Evolutionary conservation across 805 yeast genomes (phyloP).

Genomic region (Blastobotrys americana): DNA sequence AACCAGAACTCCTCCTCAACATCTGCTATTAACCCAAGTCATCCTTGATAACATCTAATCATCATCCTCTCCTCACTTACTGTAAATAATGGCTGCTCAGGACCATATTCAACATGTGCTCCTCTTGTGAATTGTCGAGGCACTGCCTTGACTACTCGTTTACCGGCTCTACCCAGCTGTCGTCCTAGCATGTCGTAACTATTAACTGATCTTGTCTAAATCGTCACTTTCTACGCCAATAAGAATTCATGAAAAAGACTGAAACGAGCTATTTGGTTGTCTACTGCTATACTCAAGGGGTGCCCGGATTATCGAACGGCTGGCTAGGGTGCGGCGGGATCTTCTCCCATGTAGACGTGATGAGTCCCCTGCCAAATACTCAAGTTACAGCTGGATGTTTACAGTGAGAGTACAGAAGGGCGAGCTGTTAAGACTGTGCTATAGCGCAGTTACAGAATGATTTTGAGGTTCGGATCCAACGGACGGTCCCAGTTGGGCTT

Average conservation of each 20-base stretch:
- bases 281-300: too few species aligned
- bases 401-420: too few species aligned
- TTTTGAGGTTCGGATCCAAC: conserved; percentile 71
- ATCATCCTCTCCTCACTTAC: neutral
- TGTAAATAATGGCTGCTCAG: conserved; percentile 10
- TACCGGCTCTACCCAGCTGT: neutral
- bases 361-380: too few species aligned
- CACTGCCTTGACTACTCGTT: neutral
- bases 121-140: conserved; percentile 10
- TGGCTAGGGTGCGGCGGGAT: neutral
- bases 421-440: too few species aligned
- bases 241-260: neutral
- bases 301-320: too few species aligned
- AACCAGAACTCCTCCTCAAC: too few species aligned
- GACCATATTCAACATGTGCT: conserved; percentile 17
- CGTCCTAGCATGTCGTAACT: conserved; percentile 3
- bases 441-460: neutral
- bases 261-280: too few species aligned
- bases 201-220: neutral
- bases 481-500: conserved; percentile 71
- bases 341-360: too few species aligned
- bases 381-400: neutral
- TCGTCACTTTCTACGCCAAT: too few species aligned
- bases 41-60: too few species aligned
- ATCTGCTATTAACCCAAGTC: too few species aligned